phyloP scores from a whole-genome alignment of 2,329 filamentous ascomycete species.

The Colletotrichum somersetense region DNA sequence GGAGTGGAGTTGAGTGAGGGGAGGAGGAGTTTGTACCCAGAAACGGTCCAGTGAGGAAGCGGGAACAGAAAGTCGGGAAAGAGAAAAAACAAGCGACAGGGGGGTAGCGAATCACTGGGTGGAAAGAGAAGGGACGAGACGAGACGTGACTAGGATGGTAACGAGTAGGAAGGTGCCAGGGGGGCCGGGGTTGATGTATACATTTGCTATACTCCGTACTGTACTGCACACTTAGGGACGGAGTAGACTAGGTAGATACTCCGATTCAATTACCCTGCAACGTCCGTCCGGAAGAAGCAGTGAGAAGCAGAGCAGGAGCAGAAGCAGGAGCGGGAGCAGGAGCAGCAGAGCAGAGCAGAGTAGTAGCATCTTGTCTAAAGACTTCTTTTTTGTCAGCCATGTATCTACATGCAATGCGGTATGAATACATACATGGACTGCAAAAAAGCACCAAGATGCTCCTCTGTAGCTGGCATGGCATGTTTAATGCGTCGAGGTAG shows the following conservation, averaged over 20 bases:
- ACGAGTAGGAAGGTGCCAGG: constrained; percentile 12
- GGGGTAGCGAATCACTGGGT: constrained; percentile 15
- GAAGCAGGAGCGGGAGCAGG: too few species aligned
- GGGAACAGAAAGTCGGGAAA: constrained; percentile 6
- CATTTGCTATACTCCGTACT: too few species aligned
- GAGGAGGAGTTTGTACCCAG: constrained; percentile 4
- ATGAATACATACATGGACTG: too few species aligned
- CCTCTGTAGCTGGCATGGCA: too few species aligned
- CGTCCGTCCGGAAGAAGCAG: not conserved
- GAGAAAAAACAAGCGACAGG: constrained; percentile 1
- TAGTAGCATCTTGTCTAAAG: too few species aligned
- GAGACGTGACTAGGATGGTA: constrained; percentile 10
- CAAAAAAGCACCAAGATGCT: too few species aligned
- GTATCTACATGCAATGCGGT: too few species aligned
- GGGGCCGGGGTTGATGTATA: not conserved
- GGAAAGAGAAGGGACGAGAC: constrained; percentile 4
- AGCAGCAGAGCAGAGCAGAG: too few species aligned
- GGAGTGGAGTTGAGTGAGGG: not conserved
- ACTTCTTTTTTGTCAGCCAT: too few species aligned
- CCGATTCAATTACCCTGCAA: constrained; percentile 5
- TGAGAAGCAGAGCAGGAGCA: not conserved
- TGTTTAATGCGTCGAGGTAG: not conserved
- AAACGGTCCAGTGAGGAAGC: constrained; percentile 3
- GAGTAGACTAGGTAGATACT: not conserved
- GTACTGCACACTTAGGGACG: too few species aligned